Conservation (phyloP, 495 filamentous ascomycete genomes). For the Hapsidospora chrysogenum region DNA sequence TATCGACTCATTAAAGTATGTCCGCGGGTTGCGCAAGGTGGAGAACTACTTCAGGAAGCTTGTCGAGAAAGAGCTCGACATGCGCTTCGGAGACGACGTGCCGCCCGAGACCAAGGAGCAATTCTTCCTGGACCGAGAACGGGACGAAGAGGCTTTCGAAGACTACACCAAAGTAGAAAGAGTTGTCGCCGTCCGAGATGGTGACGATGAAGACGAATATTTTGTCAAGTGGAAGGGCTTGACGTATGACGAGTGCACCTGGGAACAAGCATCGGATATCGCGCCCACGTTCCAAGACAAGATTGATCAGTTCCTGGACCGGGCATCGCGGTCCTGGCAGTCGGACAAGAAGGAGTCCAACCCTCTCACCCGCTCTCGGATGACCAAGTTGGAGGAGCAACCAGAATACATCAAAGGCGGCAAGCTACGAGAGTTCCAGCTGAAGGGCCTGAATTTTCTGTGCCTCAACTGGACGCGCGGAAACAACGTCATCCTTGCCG, state of each 20-base stretch:
- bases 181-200: constrained; percentile 65
- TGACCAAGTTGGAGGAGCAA: constrained; percentile 54
- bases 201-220: constrained; percentile 66
- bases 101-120: constrained; percentile 80
- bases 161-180: constrained; percentile 85
- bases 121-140: constrained; percentile 76
- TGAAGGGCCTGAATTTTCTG: constrained; percentile 85
- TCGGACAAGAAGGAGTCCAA: constrained; percentile 65
- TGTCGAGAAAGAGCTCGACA: constrained; percentile 54
- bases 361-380: constrained; percentile 52
- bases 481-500: constrained; percentile 88
- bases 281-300: constrained; percentile 63
- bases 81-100: constrained; percentile 49
- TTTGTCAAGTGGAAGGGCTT: constrained; percentile 86
- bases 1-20: constrained; percentile 40
- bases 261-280: constrained; percentile 67
- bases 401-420: constrained; percentile 75
- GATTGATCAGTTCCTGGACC: constrained; percentile 79
- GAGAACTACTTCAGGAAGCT: constrained; percentile 88
- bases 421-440: constrained; percentile 81
- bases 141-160: constrained; percentile 62
- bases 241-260: constrained; percentile 83
- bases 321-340: constrained; percentile 53
- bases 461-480: constrained; percentile 84
- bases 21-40: constrained; percentile 62